phyloP scores from a whole-genome alignment of 2,329 filamentous ascomycete species.

The Penicillium sp. region DNA sequence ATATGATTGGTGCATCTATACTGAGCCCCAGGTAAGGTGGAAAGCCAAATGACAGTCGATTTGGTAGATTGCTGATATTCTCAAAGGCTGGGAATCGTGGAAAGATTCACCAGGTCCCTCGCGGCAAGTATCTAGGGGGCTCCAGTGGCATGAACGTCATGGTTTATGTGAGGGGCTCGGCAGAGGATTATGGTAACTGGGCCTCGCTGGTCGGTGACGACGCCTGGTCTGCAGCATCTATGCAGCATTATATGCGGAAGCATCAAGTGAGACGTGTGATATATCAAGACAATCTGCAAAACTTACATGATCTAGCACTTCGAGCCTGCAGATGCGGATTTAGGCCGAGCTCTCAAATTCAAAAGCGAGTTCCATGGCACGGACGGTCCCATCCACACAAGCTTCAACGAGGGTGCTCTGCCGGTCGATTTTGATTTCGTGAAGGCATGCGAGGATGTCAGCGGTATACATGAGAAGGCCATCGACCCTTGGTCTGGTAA shows the following conservation, averaged over 20 bases:
- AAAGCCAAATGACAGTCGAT: not conserved
- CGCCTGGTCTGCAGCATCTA: constrained; percentile 27
- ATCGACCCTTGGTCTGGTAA: constrained; percentile 39
- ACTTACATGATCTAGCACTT: constrained; percentile 25
- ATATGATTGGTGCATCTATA: constrained; percentile 40
- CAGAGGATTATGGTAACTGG: constrained; percentile 37
- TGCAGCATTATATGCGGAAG: constrained; percentile 29
- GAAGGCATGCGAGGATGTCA: constrained; percentile 18
- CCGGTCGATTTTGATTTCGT: constrained; percentile 22
- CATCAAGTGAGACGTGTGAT: constrained; percentile 11
- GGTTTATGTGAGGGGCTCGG: constrained; percentile 45
- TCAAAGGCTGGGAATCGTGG: constrained; percentile 21
- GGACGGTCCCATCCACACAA: constrained; percentile 13
- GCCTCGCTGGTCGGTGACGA: constrained; percentile 30
- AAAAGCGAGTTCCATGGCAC: constrained; percentile 18
- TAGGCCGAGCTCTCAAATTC: constrained; percentile 16
- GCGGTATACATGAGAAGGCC: constrained; percentile 9
- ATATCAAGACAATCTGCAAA: not conserved
- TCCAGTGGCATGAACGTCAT: constrained; percentile 40
- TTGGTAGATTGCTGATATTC: not conserved
- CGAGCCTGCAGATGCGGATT: constrained; percentile 25
- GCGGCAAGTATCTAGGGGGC: constrained; percentile 38
- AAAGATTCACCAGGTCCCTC: constrained; percentile 26
- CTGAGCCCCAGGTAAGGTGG: constrained; percentile 24
- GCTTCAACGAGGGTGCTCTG: constrained; percentile 15